A percentile compares a stretch with the other conserved stretches of the same genome.
These are phyloP conservation scores for Pythium chondricola DNA, from an alignment of 352 stramenopile species.

Conservation along the genomic window DNA sequence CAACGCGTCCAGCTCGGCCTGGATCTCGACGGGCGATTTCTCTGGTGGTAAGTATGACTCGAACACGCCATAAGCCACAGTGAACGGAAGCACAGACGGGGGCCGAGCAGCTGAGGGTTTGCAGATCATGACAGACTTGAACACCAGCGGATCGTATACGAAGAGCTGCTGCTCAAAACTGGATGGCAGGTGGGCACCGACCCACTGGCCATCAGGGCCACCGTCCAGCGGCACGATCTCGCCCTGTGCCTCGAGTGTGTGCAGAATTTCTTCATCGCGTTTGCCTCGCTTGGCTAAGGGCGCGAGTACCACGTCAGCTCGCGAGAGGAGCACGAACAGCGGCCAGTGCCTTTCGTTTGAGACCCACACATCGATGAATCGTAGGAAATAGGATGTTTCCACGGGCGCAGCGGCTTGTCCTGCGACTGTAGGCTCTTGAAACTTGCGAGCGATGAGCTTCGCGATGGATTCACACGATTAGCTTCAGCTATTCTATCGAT, in stretches of 20 bases:
- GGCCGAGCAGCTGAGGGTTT: slow-evolving; percentile 57
- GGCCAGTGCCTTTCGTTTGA: slow-evolving; percentile 53
- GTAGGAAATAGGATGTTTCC: slow-evolving; percentile 34
- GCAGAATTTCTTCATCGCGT: slow-evolving; percentile 24
- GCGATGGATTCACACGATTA: background rate
- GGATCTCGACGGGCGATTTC: slow-evolving; percentile 39
- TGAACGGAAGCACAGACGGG: slow-evolving; percentile 32
- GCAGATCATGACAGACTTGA: slow-evolving; percentile 42
- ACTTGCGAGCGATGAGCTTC: slow-evolving; percentile 14
- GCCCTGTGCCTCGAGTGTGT: slow-evolving; percentile 29
- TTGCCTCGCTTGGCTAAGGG: background rate
- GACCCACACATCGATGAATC: slow-evolving; percentile 44
- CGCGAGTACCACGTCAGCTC: slow-evolving; percentile 9
- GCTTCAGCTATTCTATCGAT: background rate
- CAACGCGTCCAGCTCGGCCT: slow-evolving; percentile 40
- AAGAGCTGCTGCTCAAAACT: slow-evolving; percentile 53
- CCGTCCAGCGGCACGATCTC: slow-evolving; percentile 50
- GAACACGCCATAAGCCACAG: slow-evolving; percentile 55
- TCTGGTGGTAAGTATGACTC: slow-evolving; percentile 43
- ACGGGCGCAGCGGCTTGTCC: background rate
- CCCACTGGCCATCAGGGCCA: slow-evolving; percentile 58
- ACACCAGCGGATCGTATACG: slow-evolving; percentile 49
- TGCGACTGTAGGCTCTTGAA: background rate
- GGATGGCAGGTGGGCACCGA: slow-evolving; percentile 33
- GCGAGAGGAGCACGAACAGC: slow-evolving; percentile 54